Base-by-base conservation (phyloP, 31 red algal species). In the Bonnemaisonia californica region DNA sequence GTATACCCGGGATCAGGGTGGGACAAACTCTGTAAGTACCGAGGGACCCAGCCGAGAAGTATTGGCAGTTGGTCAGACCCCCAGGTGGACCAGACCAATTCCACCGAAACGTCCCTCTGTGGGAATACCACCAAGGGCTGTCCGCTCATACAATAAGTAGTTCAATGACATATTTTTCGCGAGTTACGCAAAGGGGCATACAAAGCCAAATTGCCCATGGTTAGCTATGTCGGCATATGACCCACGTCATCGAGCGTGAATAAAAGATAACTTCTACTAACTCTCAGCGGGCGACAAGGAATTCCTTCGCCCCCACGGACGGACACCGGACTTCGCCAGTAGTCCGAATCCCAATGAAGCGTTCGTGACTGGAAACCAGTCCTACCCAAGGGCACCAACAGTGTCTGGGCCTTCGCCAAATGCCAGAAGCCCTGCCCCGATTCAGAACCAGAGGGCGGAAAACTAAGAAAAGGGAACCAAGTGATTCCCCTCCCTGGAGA, bases 161-260 rank as follows among this genome's bases (percentile, higher is more conserved):
- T 5, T 34, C n/a, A 5, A 27, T 0, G 0, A 69, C 24, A 69
- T 69, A 23, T 69, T 8, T 32, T 69, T 69, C 33, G 64, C 32
- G 64, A 37, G 64, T 69, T 69, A 69, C 64, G 0, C 8, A 34
- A 11, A 37, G 64, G 64, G 13, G 24, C 64, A 69, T 32, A 24
- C n/a, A 24, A 27, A 34, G 9, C 64, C 64, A 0, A 69, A 69
- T 34, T 69, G 64, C 39, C 1, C 64, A 36, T 21, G 39, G 22
- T 5, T 33, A 33, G 64, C 0, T 23, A 4, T 27, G 4, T 33
- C 64, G 22, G 64, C 12, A 8, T 11, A 27, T 19, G 26, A 69
- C 64, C 64, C 13, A 7, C 64, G 39, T 8, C 39, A 37, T 32
- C 31, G 21, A 11, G 4, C 0, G 29, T 27, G 32, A 29, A 34